A percentile compares a stretch with the other conserved stretches of the same genome.
phyloP scores from a whole-genome alignment of 768 basidiomycete species.

The Russula vinacea region DNA sequence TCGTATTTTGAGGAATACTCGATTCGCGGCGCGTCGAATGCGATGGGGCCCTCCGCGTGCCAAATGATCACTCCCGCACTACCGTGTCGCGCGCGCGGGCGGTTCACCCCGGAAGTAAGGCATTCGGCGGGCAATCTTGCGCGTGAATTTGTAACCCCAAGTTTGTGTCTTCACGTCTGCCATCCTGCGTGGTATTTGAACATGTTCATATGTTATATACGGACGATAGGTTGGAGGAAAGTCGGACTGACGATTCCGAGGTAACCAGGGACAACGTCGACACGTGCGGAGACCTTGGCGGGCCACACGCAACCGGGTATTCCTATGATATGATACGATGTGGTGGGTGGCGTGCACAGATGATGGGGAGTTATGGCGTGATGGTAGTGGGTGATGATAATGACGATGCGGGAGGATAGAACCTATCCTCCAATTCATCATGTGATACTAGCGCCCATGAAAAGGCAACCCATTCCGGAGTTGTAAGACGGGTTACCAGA shows the following conservation, averaged over 20 bases:
- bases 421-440: no score
- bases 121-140: constrained; percentile 58
- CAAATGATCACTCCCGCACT: constrained; percentile 33
- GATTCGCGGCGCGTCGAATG: constrained; percentile 36
- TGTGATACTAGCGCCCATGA: no score
- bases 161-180: constrained; percentile 41
- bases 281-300: constrained; percentile 28
- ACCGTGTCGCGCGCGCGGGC: constrained; percentile 23
- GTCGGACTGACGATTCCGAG: constrained; percentile 28
- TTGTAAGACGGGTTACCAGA: not conserved
- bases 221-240: not conserved
- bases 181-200: constrained; percentile 30
- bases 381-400: not conserved
- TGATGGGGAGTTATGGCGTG: not conserved
- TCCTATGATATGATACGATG: no score
- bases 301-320: constrained; percentile 31
- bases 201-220: no score
- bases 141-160: constrained; percentile 53
- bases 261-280: constrained; percentile 33
- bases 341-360: not conserved
- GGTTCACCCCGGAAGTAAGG: constrained; percentile 40
- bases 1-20: constrained; percentile 39
- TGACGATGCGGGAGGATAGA: not conserved
- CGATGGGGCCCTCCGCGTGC: constrained; percentile 30
- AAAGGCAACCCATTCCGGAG: no score